Evolutionary conservation across 2,329 filamentous ascomycete species (phyloP).

Genomic region (Torrubiellomyces zombiae): DNA sequence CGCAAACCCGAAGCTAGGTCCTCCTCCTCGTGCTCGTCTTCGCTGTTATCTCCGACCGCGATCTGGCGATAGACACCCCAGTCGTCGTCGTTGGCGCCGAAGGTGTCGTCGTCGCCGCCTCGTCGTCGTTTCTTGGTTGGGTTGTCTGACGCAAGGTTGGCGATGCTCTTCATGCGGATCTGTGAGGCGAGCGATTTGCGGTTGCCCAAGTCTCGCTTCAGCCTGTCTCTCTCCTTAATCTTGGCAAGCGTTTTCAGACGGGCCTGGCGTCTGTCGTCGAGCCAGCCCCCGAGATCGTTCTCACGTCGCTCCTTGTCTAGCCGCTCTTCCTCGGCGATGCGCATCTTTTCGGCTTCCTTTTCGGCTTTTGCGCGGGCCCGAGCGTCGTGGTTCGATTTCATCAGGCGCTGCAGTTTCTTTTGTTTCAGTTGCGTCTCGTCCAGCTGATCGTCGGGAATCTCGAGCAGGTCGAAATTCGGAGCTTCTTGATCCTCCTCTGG

Average conservation of each 20-base stretch:
- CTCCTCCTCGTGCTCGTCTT: constrained; percentile 85
- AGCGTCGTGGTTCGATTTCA: constrained; percentile 92
- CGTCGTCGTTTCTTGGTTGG: constrained; percentile 71
- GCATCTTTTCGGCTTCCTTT: constrained; percentile 81
- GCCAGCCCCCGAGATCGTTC: constrained; percentile 73
- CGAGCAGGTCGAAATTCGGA: constrained; percentile 75
- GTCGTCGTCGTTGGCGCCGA: constrained; percentile 92
- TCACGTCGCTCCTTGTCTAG: constrained; percentile 70
- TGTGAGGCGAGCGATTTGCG: constrained; percentile 92
- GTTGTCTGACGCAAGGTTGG: constrained; percentile 82
- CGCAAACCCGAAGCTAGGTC: constrained; percentile 62
- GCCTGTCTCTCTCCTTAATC: constrained; percentile 83
- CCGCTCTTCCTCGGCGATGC: constrained; percentile 67
- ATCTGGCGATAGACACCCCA: constrained; percentile 96
- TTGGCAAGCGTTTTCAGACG: constrained; percentile 56
- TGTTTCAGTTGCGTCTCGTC: constrained; percentile 84
- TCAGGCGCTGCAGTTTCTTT: constrained; percentile 78
- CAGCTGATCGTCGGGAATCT: constrained; percentile 78
- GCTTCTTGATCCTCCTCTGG: constrained; percentile 67
- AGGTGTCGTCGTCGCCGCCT: constrained; percentile 86
- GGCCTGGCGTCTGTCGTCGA: constrained; percentile 62
- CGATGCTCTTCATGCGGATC: constrained; percentile 96
- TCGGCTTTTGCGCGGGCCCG: constrained; percentile 87
- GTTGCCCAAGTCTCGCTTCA: constrained; percentile 90
- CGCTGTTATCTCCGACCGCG: constrained; percentile 63